Conservation (phyloP, 768 basidiomycete species). For the Crepidotus variabilis region DNA sequence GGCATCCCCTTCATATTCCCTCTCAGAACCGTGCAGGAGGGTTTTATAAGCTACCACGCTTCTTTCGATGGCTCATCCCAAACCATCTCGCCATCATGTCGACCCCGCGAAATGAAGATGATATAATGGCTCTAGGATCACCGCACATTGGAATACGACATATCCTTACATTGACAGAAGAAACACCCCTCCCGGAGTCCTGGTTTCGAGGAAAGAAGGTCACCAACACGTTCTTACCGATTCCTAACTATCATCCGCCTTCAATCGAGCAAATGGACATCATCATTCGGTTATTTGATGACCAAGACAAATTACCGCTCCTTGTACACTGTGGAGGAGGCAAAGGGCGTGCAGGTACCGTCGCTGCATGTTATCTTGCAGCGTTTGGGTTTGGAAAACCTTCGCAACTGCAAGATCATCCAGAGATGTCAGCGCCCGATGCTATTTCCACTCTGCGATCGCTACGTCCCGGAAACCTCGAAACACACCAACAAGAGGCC, state of each 20-base stretch:
- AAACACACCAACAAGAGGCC: constrained; percentile 51
- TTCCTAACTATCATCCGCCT: constrained; percentile 50
- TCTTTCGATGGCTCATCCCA: constrained; percentile 62
- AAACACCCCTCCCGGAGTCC: constrained; percentile 39
- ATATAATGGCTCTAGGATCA: constrained; percentile 44
- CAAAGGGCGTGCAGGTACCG: constrained; percentile 59
- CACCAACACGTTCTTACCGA: constrained; percentile 51
- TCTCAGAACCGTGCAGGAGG: neutral
- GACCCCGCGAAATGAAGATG: constrained; percentile 45
- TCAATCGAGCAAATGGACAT: constrained; percentile 61
- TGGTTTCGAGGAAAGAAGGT: constrained; percentile 47
- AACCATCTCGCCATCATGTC: constrained; percentile 60
- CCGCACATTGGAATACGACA: constrained; percentile 50
- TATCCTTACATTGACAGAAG: constrained; percentile 56
- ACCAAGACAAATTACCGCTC: constrained; percentile 42
- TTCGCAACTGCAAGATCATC: constrained; percentile 36
- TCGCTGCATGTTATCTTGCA: constrained; percentile 56
- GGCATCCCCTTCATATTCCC: constrained; percentile 39
- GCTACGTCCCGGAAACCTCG: constrained; percentile 54
- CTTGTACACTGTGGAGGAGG: constrained; percentile 63
- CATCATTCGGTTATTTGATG: constrained; percentile 42
- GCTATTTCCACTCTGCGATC: constrained; percentile 45
- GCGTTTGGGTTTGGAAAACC: constrained; percentile 51
- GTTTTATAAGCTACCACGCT: constrained; percentile 46
- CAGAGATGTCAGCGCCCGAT: constrained; percentile 43